Conservation (phyloP, 1,284 basidiomycete species). For the Trichosporon sp. region DNA sequence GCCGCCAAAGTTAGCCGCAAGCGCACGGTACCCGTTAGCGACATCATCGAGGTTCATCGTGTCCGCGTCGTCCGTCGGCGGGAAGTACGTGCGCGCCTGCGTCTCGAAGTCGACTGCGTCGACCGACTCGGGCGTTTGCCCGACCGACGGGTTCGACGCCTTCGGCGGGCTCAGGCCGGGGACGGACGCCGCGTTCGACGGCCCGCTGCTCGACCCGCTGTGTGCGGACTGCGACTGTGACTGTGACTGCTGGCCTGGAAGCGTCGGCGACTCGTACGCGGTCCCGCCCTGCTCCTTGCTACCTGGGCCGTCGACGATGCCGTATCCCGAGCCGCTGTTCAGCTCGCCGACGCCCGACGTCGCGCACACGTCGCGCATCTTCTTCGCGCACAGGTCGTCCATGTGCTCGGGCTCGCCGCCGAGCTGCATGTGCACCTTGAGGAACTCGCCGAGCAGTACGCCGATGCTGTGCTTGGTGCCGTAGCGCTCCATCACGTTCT, state of each 20-base stretch:
- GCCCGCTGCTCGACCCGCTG: not conserved
- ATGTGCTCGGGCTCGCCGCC: not conserved
- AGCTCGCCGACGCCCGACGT: not conserved
- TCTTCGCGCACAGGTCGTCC: conserved; percentile 6
- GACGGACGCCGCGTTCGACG: not conserved
- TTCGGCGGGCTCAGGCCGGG: not conserved
- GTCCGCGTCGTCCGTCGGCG: not conserved
- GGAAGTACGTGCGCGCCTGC: not conserved
- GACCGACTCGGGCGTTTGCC: conserved; percentile 18
- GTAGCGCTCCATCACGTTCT: conserved; percentile 18
- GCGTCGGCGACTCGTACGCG: not conserved
- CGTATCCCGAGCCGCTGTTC: not conserved
- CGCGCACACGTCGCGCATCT: not conserved
- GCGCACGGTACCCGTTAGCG: not conserved
- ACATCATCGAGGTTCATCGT: not conserved
- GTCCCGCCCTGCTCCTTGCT: not conserved
- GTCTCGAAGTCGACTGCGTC: conserved; percentile 9
- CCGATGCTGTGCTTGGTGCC: conserved; percentile 18
- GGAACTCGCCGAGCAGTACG: conserved; percentile 6
- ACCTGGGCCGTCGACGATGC: not conserved
- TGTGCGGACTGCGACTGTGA: not conserved
- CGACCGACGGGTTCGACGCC: conserved; percentile 3
- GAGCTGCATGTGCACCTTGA: conserved; percentile 8
- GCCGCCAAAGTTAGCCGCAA: not conserved
- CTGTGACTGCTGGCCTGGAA: not conserved